Evolutionary conservation across 768 basidiomycete genomes (phyloP).

Genomic region (Paxillus involutus): DNA sequence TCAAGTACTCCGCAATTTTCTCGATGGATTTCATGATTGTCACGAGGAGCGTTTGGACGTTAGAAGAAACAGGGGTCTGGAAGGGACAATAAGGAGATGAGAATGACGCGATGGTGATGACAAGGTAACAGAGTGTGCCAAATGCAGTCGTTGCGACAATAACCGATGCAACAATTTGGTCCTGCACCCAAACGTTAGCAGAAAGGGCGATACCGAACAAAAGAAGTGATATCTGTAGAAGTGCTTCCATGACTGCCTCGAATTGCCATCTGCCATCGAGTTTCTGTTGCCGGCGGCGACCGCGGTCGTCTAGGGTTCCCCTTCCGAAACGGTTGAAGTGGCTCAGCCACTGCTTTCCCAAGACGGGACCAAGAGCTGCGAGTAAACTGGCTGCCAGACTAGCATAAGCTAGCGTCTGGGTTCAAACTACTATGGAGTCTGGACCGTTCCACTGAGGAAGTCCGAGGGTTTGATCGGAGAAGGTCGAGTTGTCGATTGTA

Average conservation of each 20-base stretch:
- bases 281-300: constrained; percentile 5
- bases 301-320: not conserved
- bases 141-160: not conserved
- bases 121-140: not conserved
- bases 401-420: constrained; percentile 13
- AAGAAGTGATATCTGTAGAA: constrained; percentile 5
- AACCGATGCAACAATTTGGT: not conserved
- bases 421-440: constrained; percentile 4
- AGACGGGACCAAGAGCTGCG: constrained; percentile 13
- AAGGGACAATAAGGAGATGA: not conserved
- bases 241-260: constrained; percentile 1
- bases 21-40: not conserved
- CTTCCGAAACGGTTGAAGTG: too few species aligned
- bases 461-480: not conserved
- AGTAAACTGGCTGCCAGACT: constrained; percentile 14
- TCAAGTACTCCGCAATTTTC: not conserved
- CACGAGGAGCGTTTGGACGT: not conserved
- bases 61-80: not conserved
- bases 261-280: constrained; percentile 8
- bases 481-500: constrained; percentile 8
- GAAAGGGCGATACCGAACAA: constrained; percentile 4
- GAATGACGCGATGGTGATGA: not conserved
- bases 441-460: constrained; percentile 20
- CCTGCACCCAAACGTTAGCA: not conserved
- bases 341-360: not conserved